Percentiles rank a stretch among this genome's conserved stretches.
Evolutionary conservation across 2,329 filamentous ascomycete species (phyloP).

Genomic region (Aspergillus piperis): DNA sequence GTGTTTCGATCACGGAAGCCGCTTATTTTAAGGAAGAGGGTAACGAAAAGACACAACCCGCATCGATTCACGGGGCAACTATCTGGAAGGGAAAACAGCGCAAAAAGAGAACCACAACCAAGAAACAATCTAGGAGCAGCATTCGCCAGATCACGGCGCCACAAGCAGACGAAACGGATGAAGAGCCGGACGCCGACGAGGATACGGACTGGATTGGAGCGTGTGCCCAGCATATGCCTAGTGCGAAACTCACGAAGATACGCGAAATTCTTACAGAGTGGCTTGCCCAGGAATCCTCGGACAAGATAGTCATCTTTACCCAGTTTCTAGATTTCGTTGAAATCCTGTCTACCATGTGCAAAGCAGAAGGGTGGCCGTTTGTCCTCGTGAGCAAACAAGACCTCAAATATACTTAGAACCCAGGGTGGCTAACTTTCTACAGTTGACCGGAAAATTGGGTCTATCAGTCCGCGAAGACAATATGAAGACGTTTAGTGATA

Average conservation of each 20-base stretch:
- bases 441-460: slow-evolving; percentile 54
- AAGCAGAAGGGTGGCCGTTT: slow-evolving; percentile 51
- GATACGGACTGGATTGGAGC: slow-evolving; percentile 31
- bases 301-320: slow-evolving; percentile 63
- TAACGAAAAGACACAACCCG: neutral
- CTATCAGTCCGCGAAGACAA: slow-evolving; percentile 47
- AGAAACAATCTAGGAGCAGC: neutral
- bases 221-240: slow-evolving; percentile 32
- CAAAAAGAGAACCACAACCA: neutral
- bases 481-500: slow-evolving; percentile 48
- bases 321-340: slow-evolving; percentile 59
- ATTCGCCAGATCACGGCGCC: neutral
- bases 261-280: slow-evolving; percentile 41
- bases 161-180: neutral
- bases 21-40: slow-evolving; percentile 12
- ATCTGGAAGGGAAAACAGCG: neutral
- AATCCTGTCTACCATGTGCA: slow-evolving; percentile 55
- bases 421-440: neutral
- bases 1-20: slow-evolving; percentile 16
- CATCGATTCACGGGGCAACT: neutral
- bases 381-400: slow-evolving; percentile 10
- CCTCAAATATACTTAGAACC: neutral
- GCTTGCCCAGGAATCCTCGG: slow-evolving; percentile 45
- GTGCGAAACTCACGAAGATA: slow-evolving; percentile 44
- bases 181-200: slow-evolving; percentile 8